A percentile compares a stretch with the other conserved stretches of the same genome.
These are phyloP conservation scores for Westerdykella sp. DNA, from an alignment of 2,329 filamentous ascomycete species.

Conservation along the genomic window DNA sequence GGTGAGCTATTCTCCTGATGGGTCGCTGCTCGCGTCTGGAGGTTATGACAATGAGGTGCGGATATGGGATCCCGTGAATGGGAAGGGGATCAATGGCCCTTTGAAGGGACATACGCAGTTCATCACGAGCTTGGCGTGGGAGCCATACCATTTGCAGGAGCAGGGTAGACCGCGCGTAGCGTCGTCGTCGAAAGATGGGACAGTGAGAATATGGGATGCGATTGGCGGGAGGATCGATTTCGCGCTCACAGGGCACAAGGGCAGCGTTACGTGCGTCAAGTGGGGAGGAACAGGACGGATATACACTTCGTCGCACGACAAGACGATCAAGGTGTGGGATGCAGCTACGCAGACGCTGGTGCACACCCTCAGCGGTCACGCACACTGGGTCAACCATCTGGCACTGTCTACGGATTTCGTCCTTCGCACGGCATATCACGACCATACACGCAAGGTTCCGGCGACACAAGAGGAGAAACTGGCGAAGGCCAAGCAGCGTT, in stretches of 20 bases:
- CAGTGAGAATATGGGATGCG: constrained; percentile 79
- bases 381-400: constrained; percentile 93
- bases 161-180: constrained; percentile 71
- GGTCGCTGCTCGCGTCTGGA: constrained; percentile 73
- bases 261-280: constrained; percentile 79
- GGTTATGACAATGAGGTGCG: constrained; percentile 91
- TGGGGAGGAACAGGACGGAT: constrained; percentile 79
- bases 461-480: constrained; percentile 63
- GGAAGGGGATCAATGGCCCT: constrained; percentile 62
- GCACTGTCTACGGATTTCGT: constrained; percentile 90
- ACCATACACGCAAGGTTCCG: constrained; percentile 68
- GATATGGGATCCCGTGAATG: constrained; percentile 80
- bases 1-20: constrained; percentile 82
- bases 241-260: constrained; percentile 82
- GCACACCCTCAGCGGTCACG: constrained; percentile 74
- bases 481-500: constrained; percentile 70
- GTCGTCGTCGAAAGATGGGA: constrained; percentile 83
- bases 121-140: constrained; percentile 84
- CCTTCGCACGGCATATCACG: constrained; percentile 76
- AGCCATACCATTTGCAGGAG: constrained; percentile 80
- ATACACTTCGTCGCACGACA: constrained; percentile 66
- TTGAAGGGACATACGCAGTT: constrained; percentile 85
- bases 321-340: constrained; percentile 88
- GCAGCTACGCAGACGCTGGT: constrained; percentile 69
- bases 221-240: constrained; percentile 72